Conservation (phyloP, 352 stramenopile genomes). For the Phytophthora meadii region DNA sequence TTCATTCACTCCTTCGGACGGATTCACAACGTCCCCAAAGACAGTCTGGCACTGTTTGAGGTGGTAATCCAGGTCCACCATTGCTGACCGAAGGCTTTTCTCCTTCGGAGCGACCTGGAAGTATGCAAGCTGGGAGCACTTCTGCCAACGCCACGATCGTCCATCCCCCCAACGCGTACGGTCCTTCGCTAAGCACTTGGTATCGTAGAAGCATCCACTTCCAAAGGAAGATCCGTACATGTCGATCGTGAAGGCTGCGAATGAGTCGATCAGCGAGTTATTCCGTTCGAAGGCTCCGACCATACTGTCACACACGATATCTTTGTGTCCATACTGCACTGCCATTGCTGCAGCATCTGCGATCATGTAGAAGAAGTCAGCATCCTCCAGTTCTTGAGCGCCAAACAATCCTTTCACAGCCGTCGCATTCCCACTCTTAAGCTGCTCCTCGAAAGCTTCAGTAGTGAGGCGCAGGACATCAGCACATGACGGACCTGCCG, state of each 20-base stretch:
- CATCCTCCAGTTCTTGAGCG: conserved; percentile 57
- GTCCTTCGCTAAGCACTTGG: conserved; percentile 63
- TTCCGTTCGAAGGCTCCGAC: conserved; percentile 55
- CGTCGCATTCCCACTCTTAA: conserved; percentile 56
- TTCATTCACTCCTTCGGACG: conserved; percentile 59
- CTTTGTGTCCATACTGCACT: conserved; percentile 89
- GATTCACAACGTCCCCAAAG: conserved; percentile 76
- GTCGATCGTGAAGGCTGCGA: conserved; percentile 81
- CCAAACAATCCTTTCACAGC: conserved; percentile 72
- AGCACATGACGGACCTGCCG: conserved; percentile 62
- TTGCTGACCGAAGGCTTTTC: conserved; percentile 66
- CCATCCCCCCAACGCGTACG: conserved; percentile 67
- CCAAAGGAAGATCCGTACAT: conserved; percentile 87
- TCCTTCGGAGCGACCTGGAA: conserved; percentile 80
- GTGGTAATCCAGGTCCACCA: conserved; percentile 83
- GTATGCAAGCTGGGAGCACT: conserved; percentile 87
- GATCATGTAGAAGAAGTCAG: conserved; percentile 93
- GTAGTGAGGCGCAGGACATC: conserved; percentile 71
- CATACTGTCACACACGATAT: conserved; percentile 76
- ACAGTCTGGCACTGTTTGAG: conserved; percentile 76
- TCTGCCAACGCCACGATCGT: conserved; percentile 90
- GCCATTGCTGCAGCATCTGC: conserved; percentile 88
- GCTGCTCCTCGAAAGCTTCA: conserved; percentile 67
- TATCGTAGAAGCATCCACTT: conserved; percentile 86
- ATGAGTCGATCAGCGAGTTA: conserved; percentile 60